phyloP scores from a whole-genome alignment of 2,329 filamentous ascomycete species.

The Ceratocystis huliohia region DNA sequence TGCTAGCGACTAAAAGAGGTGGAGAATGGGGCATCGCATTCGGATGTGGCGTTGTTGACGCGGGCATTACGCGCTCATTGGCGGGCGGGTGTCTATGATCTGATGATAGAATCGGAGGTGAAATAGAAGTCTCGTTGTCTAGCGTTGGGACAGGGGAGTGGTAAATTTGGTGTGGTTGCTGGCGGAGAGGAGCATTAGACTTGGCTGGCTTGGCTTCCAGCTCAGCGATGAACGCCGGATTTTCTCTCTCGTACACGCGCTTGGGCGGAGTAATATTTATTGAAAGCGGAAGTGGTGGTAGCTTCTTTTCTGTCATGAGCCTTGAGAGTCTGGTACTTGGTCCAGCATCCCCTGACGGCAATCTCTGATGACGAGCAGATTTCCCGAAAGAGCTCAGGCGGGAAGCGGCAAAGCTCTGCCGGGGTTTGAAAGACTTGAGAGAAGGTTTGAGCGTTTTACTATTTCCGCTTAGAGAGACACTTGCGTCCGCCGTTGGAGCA shows the following conservation, averaged over 20 bases:
- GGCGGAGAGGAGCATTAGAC: neutral
- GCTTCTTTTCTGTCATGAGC: constrained; percentile 2
- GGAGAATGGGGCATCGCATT: neutral
- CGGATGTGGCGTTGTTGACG: neutral
- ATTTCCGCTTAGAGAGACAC: neutral
- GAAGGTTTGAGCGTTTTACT: neutral
- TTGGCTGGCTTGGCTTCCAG: neutral
- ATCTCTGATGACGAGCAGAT: constrained; percentile 10
- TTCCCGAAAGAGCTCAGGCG: neutral
- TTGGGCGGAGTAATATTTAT: constrained; percentile 4
- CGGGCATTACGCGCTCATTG: neutral
- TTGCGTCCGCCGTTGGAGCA: neutral
- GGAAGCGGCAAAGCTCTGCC: neutral
- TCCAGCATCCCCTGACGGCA: constrained; percentile 14
- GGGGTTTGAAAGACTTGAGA: neutral
- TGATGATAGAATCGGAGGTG: neutral
- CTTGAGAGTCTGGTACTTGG: neutral
- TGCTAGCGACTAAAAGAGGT: neutral
- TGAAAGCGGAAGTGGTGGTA: constrained; percentile 10
- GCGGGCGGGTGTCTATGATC: neutral
- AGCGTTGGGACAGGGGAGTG: neutral
- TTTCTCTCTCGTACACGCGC: neutral
- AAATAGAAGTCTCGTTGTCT: neutral
- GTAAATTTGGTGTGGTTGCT: neutral
- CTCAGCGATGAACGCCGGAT: neutral